A percentile compares a stretch with the other conserved stretches of the same genome.
Conservation (phyloP, 2,329 filamentous ascomycete species). For the Microcera coccophila region DNA sequence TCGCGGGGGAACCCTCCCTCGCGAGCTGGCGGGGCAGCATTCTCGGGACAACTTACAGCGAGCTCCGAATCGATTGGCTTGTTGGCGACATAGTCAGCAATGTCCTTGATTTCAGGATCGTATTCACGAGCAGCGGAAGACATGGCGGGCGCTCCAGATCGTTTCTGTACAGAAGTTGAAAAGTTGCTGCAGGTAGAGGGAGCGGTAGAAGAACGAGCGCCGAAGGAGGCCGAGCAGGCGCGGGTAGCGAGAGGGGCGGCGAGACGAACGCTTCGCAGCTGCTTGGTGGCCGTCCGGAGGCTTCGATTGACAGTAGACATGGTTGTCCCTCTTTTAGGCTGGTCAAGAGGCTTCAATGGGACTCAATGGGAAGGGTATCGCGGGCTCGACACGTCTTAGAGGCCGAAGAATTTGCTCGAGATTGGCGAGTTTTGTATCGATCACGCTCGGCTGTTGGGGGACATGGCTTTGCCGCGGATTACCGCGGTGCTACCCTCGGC, state of each 20-base stretch:
- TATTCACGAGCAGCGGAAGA: slow-evolving; percentile 59
- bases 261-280: slow-evolving; percentile 43
- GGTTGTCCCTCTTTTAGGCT: slow-evolving; percentile 10
- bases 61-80: slow-evolving; percentile 87
- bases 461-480: slow-evolving; percentile 21
- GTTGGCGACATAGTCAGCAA: slow-evolving; percentile 92
- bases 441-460: slow-evolving; percentile 24
- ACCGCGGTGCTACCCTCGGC: slow-evolving; percentile 27
- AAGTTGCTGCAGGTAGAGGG: slow-evolving; percentile 40
- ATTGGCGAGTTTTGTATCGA: slow-evolving; percentile 22
- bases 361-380: slow-evolving; percentile 19
- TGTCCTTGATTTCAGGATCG: slow-evolving; percentile 91
- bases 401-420: slow-evolving; percentile 10
- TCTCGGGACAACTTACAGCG: slow-evolving; percentile 61
- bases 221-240: slow-evolving; percentile 31
- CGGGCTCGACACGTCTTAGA: slow-evolving; percentile 15
- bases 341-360: not conserved
- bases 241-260: slow-evolving; percentile 34
- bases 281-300: slow-evolving; percentile 52
- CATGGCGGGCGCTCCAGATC: slow-evolving; percentile 48
- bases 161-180: slow-evolving; percentile 47
- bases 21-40: not conserved
- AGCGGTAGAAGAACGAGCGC: slow-evolving; percentile 32
- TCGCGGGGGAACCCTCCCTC: not conserved
- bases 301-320: slow-evolving; percentile 56